Percentiles rank a stretch among this genome's conserved stretches.
phyloP scores from a whole-genome alignment of 768 basidiomycete species.

The Tylopilus intermedius region DNA sequence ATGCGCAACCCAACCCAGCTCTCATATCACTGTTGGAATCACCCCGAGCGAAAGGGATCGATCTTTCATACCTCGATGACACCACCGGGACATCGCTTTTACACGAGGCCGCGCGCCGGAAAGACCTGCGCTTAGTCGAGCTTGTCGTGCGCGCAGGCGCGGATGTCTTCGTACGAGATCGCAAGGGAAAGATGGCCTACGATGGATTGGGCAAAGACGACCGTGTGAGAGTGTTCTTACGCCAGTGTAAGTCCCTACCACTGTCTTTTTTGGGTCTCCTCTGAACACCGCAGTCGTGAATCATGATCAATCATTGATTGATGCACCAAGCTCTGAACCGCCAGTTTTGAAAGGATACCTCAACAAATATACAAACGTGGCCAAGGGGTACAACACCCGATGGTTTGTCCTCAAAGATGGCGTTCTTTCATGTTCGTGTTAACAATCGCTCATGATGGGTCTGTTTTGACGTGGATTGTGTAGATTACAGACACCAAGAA shows the following conservation, averaged over 20 bases:
- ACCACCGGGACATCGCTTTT: constrained; percentile 72
- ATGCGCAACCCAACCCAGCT: constrained; percentile 36
- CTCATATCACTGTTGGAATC: constrained; percentile 59
- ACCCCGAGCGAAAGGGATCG: constrained; percentile 63
- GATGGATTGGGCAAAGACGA: constrained; percentile 77
- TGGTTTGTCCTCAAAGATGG: constrained; percentile 93
- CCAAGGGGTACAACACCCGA: constrained; percentile 80
- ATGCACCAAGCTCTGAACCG: constrained; percentile 45
- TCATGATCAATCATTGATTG: constrained; percentile 69
- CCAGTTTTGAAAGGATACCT: constrained; percentile 71
- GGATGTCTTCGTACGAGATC: constrained; percentile 82
- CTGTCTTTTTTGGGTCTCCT: background rate
- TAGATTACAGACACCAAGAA: constrained; percentile 81
- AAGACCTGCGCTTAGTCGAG: constrained; percentile 77
- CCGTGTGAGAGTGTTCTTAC: constrained; percentile 71
- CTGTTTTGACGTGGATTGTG: constrained; percentile 1
- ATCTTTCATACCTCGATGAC: constrained; percentile 78
- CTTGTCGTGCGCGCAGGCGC: constrained; percentile 82
- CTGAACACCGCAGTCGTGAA: constrained; percentile 56
- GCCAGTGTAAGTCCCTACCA: constrained; percentile 60
- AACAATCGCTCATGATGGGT: background rate
- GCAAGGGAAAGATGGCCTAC: constrained; percentile 62
- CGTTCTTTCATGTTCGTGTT: constrained; percentile 69
- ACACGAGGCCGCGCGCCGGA: constrained; percentile 81
- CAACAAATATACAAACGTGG: constrained; percentile 91